These are phyloP conservation scores for Rosa rugosa DNA, from an alignment of 306 rosid species.

Conservation along the genomic window DNA sequence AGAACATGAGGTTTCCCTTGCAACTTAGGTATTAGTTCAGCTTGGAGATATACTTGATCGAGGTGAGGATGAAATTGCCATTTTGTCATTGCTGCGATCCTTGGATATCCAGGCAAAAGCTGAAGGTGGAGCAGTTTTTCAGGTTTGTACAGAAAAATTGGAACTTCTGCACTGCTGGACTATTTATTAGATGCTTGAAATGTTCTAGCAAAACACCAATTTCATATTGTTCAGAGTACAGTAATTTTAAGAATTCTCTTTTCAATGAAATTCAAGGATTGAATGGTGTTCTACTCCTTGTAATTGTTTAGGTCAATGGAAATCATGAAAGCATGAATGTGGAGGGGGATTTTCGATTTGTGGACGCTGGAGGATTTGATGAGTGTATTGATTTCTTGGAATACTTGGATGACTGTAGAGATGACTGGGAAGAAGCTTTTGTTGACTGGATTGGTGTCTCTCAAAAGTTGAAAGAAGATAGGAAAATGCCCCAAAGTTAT, in stretches of 20 bases:
- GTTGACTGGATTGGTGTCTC: constrained; percentile 68
- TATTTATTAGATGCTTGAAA: not conserved
- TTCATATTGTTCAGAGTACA: not conserved
- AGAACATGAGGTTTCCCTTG: constrained; percentile 1
- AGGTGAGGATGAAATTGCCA: constrained; percentile 95
- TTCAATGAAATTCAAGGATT: not conserved
- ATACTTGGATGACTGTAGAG: constrained; percentile 50
- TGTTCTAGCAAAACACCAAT: not conserved
- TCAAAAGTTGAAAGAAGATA: constrained; percentile 57
- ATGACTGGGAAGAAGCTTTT: constrained; percentile 70
- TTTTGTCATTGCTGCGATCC: constrained; percentile 79
- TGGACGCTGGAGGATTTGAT: constrained; percentile 71
- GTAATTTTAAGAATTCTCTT: not conserved
- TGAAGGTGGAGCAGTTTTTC: constrained; percentile 93
- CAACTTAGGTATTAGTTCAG: constrained; percentile 74
- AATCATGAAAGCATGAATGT: constrained; percentile 97
- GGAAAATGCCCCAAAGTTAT: constrained; percentile 41
- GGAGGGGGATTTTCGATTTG: constrained; percentile 94
- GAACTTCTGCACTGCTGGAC: not conserved
- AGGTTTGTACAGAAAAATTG: constrained; percentile 52
- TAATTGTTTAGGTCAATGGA: constrained; percentile 67
- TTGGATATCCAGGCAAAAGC: constrained; percentile 81
- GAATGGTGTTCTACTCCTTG: not conserved
- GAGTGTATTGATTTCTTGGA: constrained; percentile 80
- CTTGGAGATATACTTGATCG: constrained; percentile 95